A percentile compares a stretch with the other conserved stretches of the same genome.
These are phyloP conservation scores for Arachnopeziza araneosa DNA, from an alignment of 2,329 filamentous ascomycete species.

Conservation along the genomic window DNA sequence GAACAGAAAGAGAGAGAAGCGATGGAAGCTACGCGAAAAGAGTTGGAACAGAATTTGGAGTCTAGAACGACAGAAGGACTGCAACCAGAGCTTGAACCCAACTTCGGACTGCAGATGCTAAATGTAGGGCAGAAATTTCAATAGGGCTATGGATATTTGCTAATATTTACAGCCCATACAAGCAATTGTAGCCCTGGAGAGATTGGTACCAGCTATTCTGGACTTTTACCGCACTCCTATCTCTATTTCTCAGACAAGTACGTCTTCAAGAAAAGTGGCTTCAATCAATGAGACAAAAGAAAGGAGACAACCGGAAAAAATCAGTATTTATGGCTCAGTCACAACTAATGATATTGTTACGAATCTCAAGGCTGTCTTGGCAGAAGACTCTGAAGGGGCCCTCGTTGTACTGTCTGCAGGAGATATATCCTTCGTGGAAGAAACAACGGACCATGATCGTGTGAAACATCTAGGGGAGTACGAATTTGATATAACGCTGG, in stretches of 20 bases:
- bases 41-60: not conserved
- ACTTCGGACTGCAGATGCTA: slow-evolving; percentile 17
- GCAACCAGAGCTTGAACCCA: not conserved
- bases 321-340: slow-evolving; percentile 45
- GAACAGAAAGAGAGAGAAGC: slow-evolving; percentile 5
- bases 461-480: slow-evolving; percentile 49
- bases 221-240: slow-evolving; percentile 28
- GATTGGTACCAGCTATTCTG: slow-evolving; percentile 22
- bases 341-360: slow-evolving; percentile 45
- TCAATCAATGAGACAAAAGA: slow-evolving; percentile 28
- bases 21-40: not conserved
- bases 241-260: slow-evolving; percentile 12
- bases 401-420: slow-evolving; percentile 43
- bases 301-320: slow-evolving; percentile 16
- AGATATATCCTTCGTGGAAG: slow-evolving; percentile 44
- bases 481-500: slow-evolving; percentile 44
- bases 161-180: slow-evolving; percentile 22
- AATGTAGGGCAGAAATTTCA: slow-evolving; percentile 17
- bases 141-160: not conserved
- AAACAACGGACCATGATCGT: slow-evolving; percentile 34
- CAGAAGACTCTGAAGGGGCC: slow-evolving; percentile 45
- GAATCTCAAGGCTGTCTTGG: slow-evolving; percentile 42
- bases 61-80: not conserved
- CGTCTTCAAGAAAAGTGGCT: slow-evolving; percentile 31
- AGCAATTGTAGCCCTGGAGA: slow-evolving; percentile 19